Evolutionary conservation across 2,329 filamentous ascomycete species (phyloP).

Genomic region (Penicillium psychrosexuale): DNA sequence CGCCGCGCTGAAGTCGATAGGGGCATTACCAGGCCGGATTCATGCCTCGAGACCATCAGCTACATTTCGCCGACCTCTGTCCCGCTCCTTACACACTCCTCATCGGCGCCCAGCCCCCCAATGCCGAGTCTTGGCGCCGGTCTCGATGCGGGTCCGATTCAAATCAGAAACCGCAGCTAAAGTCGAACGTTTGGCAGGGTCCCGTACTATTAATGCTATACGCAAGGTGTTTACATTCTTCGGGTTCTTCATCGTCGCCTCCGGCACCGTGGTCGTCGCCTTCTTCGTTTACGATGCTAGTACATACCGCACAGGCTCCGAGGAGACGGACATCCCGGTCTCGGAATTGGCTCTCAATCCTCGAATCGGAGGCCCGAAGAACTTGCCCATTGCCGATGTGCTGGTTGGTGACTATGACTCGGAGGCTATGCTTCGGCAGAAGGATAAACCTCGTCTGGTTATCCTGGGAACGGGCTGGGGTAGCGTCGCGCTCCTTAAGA

Average conservation of each 20-base stretch:
- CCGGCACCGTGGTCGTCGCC: constrained; percentile 66
- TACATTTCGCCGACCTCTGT: constrained; percentile 11
- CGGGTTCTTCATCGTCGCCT: constrained; percentile 71
- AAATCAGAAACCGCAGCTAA: constrained; percentile 30
- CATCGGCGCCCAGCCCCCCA: constrained; percentile 21
- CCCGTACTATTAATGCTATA: constrained; percentile 50
- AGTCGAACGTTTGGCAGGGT: constrained; percentile 23
- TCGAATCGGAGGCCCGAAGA: constrained; percentile 83
- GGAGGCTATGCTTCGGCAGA: constrained; percentile 65
- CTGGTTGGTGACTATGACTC: constrained; percentile 86
- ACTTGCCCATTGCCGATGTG: constrained; percentile 83
- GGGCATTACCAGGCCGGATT: constrained; percentile 21
- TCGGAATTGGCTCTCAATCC: constrained; percentile 79
- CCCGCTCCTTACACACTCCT: constrained; percentile 24
- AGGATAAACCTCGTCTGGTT: constrained; percentile 88
- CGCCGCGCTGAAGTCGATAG: constrained; percentile 28
- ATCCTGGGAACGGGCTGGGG: constrained; percentile 95
- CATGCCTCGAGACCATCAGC: constrained; percentile 14
- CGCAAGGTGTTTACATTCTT: constrained; percentile 69
- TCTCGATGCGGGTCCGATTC: constrained; percentile 30
- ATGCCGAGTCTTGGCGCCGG: constrained; percentile 20
- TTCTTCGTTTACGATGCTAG: constrained; percentile 95
- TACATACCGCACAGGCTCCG: constrained; percentile 74
- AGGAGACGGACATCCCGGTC: constrained; percentile 71
- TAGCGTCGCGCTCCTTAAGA: constrained; percentile 85